Conservation (phyloP, 2,329 filamentous ascomycete genomes). For the Beauveria rudraprayagi region DNA sequence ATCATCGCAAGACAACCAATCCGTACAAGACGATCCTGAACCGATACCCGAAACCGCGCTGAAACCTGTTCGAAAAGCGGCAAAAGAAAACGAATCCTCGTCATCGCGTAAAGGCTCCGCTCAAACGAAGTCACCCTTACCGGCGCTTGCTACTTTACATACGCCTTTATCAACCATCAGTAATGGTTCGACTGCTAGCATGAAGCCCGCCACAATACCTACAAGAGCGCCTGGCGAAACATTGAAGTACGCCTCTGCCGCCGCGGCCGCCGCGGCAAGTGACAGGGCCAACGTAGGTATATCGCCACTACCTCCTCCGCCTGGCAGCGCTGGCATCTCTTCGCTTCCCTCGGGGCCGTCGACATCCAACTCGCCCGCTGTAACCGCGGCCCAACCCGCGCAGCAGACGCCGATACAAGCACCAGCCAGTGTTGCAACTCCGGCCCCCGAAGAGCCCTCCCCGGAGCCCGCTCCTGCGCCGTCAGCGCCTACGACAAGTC, state of each 20-base stretch:
- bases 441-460: constrained; percentile 16
- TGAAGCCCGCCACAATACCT: constrained; percentile 90
- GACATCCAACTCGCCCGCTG: constrained; percentile 29
- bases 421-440: constrained; percentile 18
- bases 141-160: constrained; percentile 85
- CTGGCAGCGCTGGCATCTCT: constrained; percentile 47
- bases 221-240: constrained; percentile 80
- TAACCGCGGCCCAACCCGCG: constrained; percentile 38
- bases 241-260: constrained; percentile 93
- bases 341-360: constrained; percentile 37
- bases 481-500: constrained; percentile 7
- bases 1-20: constrained; percentile 94
- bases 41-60: constrained; percentile 43
- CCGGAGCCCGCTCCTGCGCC: constrained; percentile 17
- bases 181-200: constrained; percentile 54
- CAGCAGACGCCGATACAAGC: constrained; percentile 19
- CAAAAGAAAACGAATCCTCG: constrained; percentile 45
- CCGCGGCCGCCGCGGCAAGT: constrained; percentile 83
- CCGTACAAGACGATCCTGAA: constrained; percentile 70
- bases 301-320: constrained; percentile 84
- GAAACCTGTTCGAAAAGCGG: constrained; percentile 44
- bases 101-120: constrained; percentile 64
- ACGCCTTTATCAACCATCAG: constrained; percentile 56
- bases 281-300: constrained; percentile 87
- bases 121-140: constrained; percentile 87